These are phyloP conservation scores for Phaeosphaeriaceae sp. DNA, from an alignment of 2,329 filamentous ascomycete genomes.

Conservation along the genomic window DNA sequence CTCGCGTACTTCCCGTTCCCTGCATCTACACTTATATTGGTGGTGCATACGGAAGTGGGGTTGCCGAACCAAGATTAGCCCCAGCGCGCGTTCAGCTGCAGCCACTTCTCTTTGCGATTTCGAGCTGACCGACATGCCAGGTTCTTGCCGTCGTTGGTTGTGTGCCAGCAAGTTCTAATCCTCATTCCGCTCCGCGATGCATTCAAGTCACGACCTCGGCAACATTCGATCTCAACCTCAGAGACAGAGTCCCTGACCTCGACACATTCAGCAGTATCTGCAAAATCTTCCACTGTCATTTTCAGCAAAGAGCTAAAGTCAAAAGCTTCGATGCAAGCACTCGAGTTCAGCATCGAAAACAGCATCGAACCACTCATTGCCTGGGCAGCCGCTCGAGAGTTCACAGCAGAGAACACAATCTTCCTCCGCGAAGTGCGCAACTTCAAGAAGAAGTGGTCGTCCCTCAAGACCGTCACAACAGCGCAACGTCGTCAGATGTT, in stretches of 20 bases:
- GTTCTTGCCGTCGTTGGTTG: conserved; percentile 46
- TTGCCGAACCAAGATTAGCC: conserved; percentile 7
- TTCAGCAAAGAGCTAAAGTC: conserved; percentile 39
- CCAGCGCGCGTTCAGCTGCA: neutral
- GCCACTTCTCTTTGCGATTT: neutral
- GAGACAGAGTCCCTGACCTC: conserved; percentile 38
- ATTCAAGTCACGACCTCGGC: conserved; percentile 25
- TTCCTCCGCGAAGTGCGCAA: conserved; percentile 49
- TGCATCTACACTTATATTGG: neutral
- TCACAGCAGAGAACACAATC: conserved; percentile 48
- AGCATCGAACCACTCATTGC: conserved; percentile 45
- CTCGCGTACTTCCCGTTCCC: neutral
- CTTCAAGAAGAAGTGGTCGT: conserved; percentile 45
- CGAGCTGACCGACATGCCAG: conserved; percentile 16
- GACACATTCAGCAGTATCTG: conserved; percentile 23
- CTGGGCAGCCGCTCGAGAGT: conserved; percentile 45
- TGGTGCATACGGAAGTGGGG: neutral
- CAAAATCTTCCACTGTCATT: conserved; percentile 30
- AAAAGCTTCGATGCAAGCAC: conserved; percentile 46
- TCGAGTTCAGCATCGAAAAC: conserved; percentile 44
- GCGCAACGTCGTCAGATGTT: conserved; percentile 46
- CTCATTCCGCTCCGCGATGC: conserved; percentile 44
- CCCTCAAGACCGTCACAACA: conserved; percentile 34
- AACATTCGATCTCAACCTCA: conserved; percentile 25
- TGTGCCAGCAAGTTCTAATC: conserved; percentile 48